phyloP scores from a whole-genome alignment of 371 early-diverging fungal genomes.

The Mucor circinelloides region DNA sequence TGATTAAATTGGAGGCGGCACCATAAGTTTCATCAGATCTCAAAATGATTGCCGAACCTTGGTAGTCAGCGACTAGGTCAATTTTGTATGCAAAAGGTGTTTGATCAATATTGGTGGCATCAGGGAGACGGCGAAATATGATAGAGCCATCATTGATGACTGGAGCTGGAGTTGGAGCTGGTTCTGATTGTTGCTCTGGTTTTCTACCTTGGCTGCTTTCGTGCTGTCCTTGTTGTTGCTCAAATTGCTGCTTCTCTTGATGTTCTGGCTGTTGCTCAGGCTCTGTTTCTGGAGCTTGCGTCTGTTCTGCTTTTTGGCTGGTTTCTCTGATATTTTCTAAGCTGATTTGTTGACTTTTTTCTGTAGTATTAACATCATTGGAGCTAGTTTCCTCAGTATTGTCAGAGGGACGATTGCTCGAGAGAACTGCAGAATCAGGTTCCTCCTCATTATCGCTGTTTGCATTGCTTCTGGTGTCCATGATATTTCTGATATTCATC shows the following conservation, averaged over 20 bases:
- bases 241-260: too few species aligned
- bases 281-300: too few species aligned
- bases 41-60: not conserved
- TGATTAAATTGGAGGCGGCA: not conserved
- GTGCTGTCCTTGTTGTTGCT: too few species aligned
- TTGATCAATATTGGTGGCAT: not conserved
- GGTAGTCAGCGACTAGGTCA: conserved; percentile 5
- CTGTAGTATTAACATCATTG: not conserved
- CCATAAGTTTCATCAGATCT: not conserved
- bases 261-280: too few species aligned
- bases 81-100: conserved; percentile 3
- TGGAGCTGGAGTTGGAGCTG: not conserved
- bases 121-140: not conserved
- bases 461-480: not conserved
- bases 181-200: not conserved
- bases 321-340: not conserved
- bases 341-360: not conserved
- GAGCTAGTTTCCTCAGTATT: not conserved
- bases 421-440: too few species aligned
- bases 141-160: not conserved
- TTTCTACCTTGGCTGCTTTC: too few species aligned
- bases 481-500: not conserved
- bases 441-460: not conserved
- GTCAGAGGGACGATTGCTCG: not conserved
- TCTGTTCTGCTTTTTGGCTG: not conserved